Base-by-base conservation (phyloP, 345 rosid genomes). In the Syzygium grande region DNA sequence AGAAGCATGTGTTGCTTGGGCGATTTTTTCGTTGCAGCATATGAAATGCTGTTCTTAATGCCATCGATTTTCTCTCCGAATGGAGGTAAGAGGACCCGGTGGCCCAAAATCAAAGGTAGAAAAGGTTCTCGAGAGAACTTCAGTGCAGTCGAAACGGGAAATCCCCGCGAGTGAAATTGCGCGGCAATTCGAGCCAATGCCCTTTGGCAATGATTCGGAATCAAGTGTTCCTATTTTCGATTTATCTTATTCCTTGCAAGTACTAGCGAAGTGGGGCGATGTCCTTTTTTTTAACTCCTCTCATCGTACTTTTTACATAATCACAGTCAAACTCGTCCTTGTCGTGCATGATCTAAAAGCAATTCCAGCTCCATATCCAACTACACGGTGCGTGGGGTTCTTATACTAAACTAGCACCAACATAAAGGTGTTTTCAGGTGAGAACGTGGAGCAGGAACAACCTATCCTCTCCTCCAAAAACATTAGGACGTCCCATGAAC, bases 381-480 rank as follows among this genome's bases (percentile, higher is more conserved):
- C 80, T 34, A 9, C 2, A 34, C 25, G 0, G 46, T 19, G 49
- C 49, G 19, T 34, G 49, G 49, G 16, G 46, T 73, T 34, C 43
- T 65, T 17, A 17, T 30, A 65, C 17, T 65, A 30, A 65, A 16
- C 77, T 29, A 30, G 77, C 23, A 65, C 43, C 17, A 25, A 58
- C 63, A 25, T 10, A 11, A 11, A 65, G 43, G 86, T 52, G 9
- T 6, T 3, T 56, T 17, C 13, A 38, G 30, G 52, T 56, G 87
- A 29, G 43, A 9, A 11, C 52, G 84, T 86, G 88, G 88, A 86
- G 88, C 63, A 73, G 49, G 88, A 73, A 58, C 84, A 73, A 73
- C 58, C 88, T 73, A 73, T 43, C 56, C 88, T 38, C 54, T 73
- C 80, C 80, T 34, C 11, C 73, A 85, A 2, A 23, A 52, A 21